Percentiles rank a stretch among this genome's conserved stretches.
Conservation (phyloP, 805 yeast genomes). For the Teunomyces kruisii region DNA sequence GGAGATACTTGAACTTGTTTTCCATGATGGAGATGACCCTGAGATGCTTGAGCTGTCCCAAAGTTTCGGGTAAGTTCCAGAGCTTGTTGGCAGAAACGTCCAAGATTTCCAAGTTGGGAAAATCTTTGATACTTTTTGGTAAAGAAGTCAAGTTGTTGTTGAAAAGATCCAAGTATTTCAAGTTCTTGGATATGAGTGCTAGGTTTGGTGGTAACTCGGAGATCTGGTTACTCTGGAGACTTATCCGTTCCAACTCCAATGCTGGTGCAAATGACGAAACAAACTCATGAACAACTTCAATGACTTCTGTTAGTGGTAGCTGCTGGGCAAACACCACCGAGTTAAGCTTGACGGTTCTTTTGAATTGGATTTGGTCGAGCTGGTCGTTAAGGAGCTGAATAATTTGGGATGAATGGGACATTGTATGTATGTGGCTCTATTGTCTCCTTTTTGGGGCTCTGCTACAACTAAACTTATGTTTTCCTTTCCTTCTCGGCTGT, state of each 20-base stretch:
- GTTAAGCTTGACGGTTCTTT: constrained; percentile 14
- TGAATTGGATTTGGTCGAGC: constrained; percentile 12
- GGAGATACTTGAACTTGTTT: constrained; percentile 56
- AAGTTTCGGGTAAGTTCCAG: constrained; percentile 40
- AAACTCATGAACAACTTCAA: constrained; percentile 14
- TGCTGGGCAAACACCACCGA: constrained; percentile 1
- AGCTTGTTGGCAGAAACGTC: constrained; percentile 63
- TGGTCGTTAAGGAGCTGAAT: constrained; percentile 13
- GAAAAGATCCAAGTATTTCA: constrained; percentile 67
- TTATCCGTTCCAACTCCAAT: constrained; percentile 44
- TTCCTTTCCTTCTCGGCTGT: background rate
- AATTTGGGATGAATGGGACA: constrained; percentile 5
- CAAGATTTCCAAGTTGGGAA: constrained; percentile 55
- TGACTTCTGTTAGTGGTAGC: constrained; percentile 6
- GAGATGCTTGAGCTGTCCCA: constrained; percentile 38
- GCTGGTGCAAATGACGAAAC: constrained; percentile 12
- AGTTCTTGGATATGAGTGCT: constrained; percentile 35
- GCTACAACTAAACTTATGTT: no score
- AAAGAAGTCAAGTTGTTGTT: constrained; percentile 54
- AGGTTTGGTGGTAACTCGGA: constrained; percentile 49
- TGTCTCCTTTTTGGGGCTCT: no score
- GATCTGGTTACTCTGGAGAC: constrained; percentile 53
- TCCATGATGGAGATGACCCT: constrained; percentile 61
- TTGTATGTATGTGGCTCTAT: no score
- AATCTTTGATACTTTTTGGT: constrained; percentile 41